Conservation (phyloP, 495 filamentous ascomycete species). For the Penicillium angulare region DNA sequence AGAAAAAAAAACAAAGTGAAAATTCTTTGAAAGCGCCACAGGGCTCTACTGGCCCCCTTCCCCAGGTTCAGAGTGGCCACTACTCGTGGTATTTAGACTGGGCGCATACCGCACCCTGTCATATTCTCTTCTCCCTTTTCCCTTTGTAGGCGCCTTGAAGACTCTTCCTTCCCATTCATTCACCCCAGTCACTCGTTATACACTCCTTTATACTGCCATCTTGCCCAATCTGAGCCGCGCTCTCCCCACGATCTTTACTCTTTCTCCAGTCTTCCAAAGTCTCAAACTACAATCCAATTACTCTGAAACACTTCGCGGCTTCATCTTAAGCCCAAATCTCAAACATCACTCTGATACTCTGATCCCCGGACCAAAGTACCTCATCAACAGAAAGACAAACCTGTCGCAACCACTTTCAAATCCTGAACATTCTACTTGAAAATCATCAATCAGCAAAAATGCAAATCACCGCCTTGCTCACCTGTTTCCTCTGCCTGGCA, state of each 20-base stretch:
- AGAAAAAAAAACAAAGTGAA: constrained; percentile 1
- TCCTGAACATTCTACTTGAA: background rate
- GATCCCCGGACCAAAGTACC: no score
- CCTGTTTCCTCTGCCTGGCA: constrained; percentile 37
- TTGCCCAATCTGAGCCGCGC: constrained; percentile 24
- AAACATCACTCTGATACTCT: background rate
- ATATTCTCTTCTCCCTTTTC: constrained; percentile 15
- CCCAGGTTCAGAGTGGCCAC: constrained; percentile 5
- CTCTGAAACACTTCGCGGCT: background rate
- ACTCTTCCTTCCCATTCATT: constrained; percentile 4
- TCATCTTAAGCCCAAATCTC: background rate
- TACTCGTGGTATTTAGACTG: constrained; percentile 23
- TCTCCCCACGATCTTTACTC: constrained; percentile 13
- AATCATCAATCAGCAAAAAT: constrained; percentile 23
- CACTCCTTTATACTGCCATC: constrained; percentile 21
- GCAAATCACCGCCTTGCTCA: constrained; percentile 35
- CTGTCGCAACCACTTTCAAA: no score
- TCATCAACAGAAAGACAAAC: no score
- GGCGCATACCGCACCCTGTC: constrained; percentile 20
- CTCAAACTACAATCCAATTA: background rate
- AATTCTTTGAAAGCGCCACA: background rate
- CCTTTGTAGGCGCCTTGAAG: constrained; percentile 18
- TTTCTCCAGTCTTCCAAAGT: background rate
- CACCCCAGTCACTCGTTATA: constrained; percentile 24
- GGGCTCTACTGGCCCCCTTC: background rate